phyloP scores from a whole-genome alignment of 176 grass and related monocot genomes.

The Pontederia paniculata region DNA sequence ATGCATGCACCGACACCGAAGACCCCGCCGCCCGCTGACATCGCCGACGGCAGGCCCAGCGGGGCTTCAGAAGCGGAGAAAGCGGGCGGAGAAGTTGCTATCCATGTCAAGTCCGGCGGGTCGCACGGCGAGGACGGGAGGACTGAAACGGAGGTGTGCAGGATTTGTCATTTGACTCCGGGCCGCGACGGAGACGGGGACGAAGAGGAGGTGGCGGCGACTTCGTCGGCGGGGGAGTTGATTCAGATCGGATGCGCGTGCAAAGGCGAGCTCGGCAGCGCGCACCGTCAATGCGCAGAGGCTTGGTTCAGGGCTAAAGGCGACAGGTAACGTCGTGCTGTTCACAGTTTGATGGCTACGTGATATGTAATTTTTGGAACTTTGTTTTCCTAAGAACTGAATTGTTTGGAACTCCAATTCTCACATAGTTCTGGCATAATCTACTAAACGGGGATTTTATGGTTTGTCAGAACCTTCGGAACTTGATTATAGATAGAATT shows the following conservation, averaged over 20 bases:
- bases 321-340: neutral
- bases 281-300: constrained; percentile 10
- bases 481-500: neutral
- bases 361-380: too few species aligned
- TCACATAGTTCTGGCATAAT: neutral
- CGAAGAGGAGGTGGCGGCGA: neutral
- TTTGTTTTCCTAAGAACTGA: too few species aligned
- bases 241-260: constrained; percentile 9
- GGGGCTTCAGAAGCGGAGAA: too few species aligned
- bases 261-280: constrained; percentile 10
- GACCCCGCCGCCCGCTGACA: too few species aligned
- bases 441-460: too few species aligned
- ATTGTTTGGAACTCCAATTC: neutral
- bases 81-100: too few species aligned
- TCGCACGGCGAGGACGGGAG: neutral
- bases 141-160: neutral
- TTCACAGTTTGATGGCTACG: neutral
- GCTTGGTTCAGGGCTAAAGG: constrained; percentile 14
- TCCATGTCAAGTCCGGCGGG: too few species aligned
- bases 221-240: neutral
- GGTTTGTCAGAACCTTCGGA: neutral
- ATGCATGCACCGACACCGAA: too few species aligned
- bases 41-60: too few species aligned
- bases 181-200: neutral
- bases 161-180: constrained; percentile 12